Conservation (phyloP, 1,284 basidiomycete species). For the Schizophyllum commune region DNA sequence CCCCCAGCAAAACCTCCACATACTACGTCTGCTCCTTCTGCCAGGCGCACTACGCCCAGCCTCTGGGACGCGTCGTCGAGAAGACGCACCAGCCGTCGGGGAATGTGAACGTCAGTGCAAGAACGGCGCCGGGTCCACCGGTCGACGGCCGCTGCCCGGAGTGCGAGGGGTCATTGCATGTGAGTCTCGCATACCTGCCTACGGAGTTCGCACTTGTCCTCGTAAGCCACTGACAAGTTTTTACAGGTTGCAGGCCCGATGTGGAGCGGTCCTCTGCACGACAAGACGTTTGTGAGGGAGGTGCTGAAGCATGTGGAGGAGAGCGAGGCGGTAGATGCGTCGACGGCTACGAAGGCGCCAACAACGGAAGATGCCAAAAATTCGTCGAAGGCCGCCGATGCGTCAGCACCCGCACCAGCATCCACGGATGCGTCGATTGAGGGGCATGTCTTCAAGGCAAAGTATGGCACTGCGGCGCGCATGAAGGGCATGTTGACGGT, state of each 20-base stretch:
- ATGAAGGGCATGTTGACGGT: slow-evolving; percentile 96
- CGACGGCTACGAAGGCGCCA: too few species aligned
- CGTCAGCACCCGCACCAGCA: neutral
- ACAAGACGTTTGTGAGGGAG: slow-evolving; percentile 64
- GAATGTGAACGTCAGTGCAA: slow-evolving; percentile 55
- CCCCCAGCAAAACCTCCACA: slow-evolving; percentile 66
- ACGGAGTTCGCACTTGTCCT: neutral
- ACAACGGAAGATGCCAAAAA: neutral
- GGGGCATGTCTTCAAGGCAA: slow-evolving; percentile 9
- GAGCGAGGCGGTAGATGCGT: slow-evolving; percentile 40
- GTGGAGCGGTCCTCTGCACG: slow-evolving; percentile 91
- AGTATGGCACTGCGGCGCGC: slow-evolving; percentile 74
- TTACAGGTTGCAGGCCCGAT: slow-evolving; percentile 83
- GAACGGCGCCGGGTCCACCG: slow-evolving; percentile 60
- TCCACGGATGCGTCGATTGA: too few species aligned
- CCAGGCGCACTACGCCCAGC: slow-evolving; percentile 74
- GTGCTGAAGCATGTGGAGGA: slow-evolving; percentile 72
- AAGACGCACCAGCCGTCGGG: slow-evolving; percentile 47
- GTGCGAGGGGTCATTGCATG: slow-evolving; percentile 73
- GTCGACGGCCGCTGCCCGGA: slow-evolving; percentile 68
- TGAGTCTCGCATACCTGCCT: slow-evolving; percentile 25
- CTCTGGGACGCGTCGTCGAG: slow-evolving; percentile 64
- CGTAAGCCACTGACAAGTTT: neutral
- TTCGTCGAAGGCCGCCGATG: neutral
- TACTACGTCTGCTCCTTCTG: slow-evolving; percentile 82